These are phyloP conservation scores for Phytopythium boreale DNA, from an alignment of 352 stramenopile genomes.

Conservation along the genomic window DNA sequence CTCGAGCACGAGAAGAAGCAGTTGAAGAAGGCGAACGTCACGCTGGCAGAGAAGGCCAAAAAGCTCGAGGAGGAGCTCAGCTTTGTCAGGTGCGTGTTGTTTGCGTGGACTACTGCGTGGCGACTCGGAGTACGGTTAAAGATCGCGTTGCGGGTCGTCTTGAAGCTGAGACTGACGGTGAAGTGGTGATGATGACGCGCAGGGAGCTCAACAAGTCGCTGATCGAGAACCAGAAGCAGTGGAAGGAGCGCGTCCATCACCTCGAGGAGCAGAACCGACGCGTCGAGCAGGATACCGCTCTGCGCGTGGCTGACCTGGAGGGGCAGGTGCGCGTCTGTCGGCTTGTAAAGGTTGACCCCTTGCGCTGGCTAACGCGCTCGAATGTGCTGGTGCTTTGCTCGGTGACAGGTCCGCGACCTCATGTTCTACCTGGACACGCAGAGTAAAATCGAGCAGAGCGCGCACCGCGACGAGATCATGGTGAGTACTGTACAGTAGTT, in stretches of 20 bases:
- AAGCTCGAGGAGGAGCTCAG: slow-evolving; percentile 82
- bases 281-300: slow-evolving; percentile 52
- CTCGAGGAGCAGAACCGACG: slow-evolving; percentile 69
- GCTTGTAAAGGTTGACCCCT: too few species aligned
- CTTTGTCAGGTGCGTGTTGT: slow-evolving; percentile 60
- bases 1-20: slow-evolving; percentile 81
- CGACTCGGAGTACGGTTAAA: too few species aligned
- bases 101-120: neutral
- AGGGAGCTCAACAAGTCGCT: slow-evolving; percentile 87
- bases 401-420: slow-evolving; percentile 65
- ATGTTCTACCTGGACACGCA: slow-evolving; percentile 91
- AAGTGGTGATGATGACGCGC: slow-evolving; percentile 1
- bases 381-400: too few species aligned
- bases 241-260: slow-evolving; percentile 72
- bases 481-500: slow-evolving; percentile 16
- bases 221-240: slow-evolving; percentile 87
- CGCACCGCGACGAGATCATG: slow-evolving; percentile 79
- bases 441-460: slow-evolving; percentile 79
- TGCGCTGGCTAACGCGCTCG: too few species aligned
- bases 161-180: neutral
- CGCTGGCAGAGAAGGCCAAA: slow-evolving; percentile 54
- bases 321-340: slow-evolving; percentile 42
- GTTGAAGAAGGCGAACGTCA: slow-evolving; percentile 72
- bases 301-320: slow-evolving; percentile 73
- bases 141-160: neutral